phyloP scores from a whole-genome alignment of 768 basidiomycete species.

The Termitomyces sp. region DNA sequence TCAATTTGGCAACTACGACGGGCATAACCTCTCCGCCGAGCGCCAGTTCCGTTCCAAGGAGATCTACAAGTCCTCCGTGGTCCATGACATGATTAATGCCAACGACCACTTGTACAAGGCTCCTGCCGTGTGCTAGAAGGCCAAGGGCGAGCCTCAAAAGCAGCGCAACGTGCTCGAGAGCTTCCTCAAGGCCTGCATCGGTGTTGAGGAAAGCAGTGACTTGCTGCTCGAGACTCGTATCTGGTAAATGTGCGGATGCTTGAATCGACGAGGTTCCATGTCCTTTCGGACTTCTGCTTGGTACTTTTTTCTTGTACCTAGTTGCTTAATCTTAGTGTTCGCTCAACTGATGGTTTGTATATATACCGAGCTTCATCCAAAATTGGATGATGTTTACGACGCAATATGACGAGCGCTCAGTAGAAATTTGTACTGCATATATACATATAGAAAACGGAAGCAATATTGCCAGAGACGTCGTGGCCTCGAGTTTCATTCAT shows the following conservation, averaged over 20 bases:
- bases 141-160: constrained; percentile 89
- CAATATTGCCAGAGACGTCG: too few species aligned
- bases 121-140: constrained; percentile 48
- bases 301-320: neutral
- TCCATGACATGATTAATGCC: constrained; percentile 96
- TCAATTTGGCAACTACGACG: constrained; percentile 98
- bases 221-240: constrained; percentile 82
- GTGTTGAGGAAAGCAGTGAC: constrained; percentile 78
- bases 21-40: constrained; percentile 85
- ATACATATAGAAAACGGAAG: too few species aligned
- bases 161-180: constrained; percentile 92
- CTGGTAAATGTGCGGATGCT: constrained; percentile 51
- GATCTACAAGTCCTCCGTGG: constrained; percentile 94
- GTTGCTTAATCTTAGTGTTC: neutral
- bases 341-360: neutral
- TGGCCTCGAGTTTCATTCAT: neutral
- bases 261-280: neutral
- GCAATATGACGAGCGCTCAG: too few species aligned
- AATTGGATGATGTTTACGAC: too few species aligned
- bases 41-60: constrained; percentile 97
- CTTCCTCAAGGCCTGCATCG: constrained; percentile 93
- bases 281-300: too few species aligned
- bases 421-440: too few species aligned
- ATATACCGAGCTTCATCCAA: too few species aligned
- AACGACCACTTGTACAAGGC: constrained; percentile 90